A percentile compares a stretch with the other conserved stretches of the same genome.
Conservation (phyloP, 768 basidiomycete genomes). For the Porphyrellus cyaneotinctus region DNA sequence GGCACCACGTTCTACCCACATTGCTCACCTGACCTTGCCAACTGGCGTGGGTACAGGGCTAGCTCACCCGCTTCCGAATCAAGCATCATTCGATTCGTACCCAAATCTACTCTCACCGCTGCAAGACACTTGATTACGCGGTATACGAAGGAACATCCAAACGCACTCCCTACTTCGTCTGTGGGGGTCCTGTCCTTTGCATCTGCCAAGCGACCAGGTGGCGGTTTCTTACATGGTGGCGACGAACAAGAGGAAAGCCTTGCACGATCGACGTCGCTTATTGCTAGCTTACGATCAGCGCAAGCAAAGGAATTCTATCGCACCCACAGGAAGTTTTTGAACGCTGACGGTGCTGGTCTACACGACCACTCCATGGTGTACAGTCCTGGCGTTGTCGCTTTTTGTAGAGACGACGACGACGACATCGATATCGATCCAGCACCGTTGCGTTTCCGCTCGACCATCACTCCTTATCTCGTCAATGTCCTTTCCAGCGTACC, state of each 20-base stretch:
- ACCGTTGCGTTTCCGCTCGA: conserved; percentile 18
- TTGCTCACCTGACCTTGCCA: conserved; percentile 33
- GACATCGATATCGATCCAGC: conserved; percentile 13
- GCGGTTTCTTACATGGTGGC: conserved; percentile 42
- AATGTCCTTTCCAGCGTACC: conserved; percentile 41
- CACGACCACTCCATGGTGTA: conserved; percentile 49
- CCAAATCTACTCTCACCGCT: conserved; percentile 31
- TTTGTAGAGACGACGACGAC: conserved; percentile 38
- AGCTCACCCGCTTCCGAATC: neutral
- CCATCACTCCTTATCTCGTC: conserved; percentile 37
- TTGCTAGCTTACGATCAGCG: conserved; percentile 34
- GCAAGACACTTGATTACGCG: conserved; percentile 26
- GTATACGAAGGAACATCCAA: conserved; percentile 10
- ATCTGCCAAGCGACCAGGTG: conserved; percentile 42
- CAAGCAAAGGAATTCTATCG: conserved; percentile 39
- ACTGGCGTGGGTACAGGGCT: conserved; percentile 29
- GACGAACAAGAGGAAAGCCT: conserved; percentile 45
- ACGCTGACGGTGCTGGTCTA: conserved; percentile 37
- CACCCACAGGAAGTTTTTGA: conserved; percentile 34
- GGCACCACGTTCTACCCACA: conserved; percentile 41
- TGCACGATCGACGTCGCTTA: conserved; percentile 38
- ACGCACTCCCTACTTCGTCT: conserved; percentile 22
- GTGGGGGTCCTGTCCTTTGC: conserved; percentile 42
- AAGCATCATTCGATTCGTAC: conserved; percentile 29
- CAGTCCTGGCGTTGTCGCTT: conserved; percentile 39